Percentiles rank a stretch among this genome's conserved stretches.
phyloP scores from a whole-genome alignment of 2,329 filamentous ascomycete genomes.

The Aspergillus pseudoterreus region DNA sequence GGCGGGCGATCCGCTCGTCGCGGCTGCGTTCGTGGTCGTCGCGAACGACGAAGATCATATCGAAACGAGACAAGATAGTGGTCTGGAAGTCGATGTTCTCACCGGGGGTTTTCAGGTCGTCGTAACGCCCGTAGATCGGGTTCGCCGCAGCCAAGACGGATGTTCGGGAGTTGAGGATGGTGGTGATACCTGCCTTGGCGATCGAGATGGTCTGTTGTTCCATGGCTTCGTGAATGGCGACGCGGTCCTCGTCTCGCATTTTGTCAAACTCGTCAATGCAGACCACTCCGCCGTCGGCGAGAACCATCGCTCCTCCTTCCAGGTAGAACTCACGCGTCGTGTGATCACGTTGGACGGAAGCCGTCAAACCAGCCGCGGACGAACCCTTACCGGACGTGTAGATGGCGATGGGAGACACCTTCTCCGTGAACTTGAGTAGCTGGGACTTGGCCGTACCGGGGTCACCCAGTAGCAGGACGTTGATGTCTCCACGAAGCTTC shows the following conservation, averaged over 20 bases:
- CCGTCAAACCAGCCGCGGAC: conserved; percentile 93
- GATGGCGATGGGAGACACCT: conserved; percentile 92
- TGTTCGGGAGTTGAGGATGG: conserved; percentile 91
- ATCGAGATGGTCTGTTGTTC: conserved; percentile 99
- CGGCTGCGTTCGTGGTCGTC: conserved; percentile 88
- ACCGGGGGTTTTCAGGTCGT: conserved; percentile 94
- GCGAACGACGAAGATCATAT: conserved; percentile 99
- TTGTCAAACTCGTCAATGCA: conserved; percentile 99
- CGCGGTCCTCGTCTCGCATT: conserved; percentile 96
- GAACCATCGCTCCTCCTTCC: conserved; percentile 96
- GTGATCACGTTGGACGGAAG: conserved; percentile 90
- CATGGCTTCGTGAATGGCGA: conserved; percentile 99
- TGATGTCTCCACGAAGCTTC: conserved; percentile 96
- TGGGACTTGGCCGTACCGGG: conserved; percentile 98
- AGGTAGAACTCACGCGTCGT: conserved; percentile 95
- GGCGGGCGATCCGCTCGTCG: conserved; percentile 89
- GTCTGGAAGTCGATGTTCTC: conserved; percentile 99
- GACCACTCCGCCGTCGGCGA: conserved; percentile 93
- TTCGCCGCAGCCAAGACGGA: conserved; percentile 95
- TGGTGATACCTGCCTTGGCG: conserved; percentile 97
- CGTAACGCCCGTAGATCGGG: conserved; percentile 95
- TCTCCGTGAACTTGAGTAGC: conserved; percentile 94
- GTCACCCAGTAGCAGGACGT: conserved; percentile 92
- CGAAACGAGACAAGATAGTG: conserved; percentile 94
- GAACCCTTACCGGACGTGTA: conserved; percentile 99